Conservation (phyloP, 768 basidiomycete species). For the Kwoniella dejecticola region DNA sequence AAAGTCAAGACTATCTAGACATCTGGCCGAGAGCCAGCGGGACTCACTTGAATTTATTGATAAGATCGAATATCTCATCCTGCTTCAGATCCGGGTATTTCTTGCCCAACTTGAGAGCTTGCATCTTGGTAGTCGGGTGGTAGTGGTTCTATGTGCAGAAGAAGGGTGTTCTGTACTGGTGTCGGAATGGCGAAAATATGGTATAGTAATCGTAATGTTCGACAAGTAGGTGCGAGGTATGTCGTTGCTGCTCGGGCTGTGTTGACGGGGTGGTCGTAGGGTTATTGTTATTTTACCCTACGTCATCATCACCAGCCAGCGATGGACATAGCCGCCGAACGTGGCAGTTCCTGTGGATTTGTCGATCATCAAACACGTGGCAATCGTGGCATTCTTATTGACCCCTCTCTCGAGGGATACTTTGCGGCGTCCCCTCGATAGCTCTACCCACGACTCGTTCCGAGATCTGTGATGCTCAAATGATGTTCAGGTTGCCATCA, state of each 20-base stretch:
- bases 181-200: background rate
- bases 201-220: too few relatives aligned
- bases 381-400: background rate
- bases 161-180: background rate
- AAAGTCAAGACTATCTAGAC: too few relatives aligned
- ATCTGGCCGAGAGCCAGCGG: background rate
- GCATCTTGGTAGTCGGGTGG: slow-evolving; percentile 36
- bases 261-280: slow-evolving; percentile 2
- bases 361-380: slow-evolving; percentile 10
- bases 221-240: background rate
- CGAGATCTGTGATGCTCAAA: too few relatives aligned
- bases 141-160: too few relatives aligned
- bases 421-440: background rate
- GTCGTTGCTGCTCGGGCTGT: background rate
- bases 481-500: too few relatives aligned
- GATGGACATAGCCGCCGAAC: background rate
- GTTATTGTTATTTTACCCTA: background rate
- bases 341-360: background rate
- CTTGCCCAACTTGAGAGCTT: slow-evolving; percentile 73
- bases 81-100: slow-evolving; percentile 87
- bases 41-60: slow-evolving; percentile 91
- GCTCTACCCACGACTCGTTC: too few relatives aligned
- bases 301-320: background rate
- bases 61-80: slow-evolving; percentile 92
- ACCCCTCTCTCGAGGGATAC: background rate